phyloP scores from a whole-genome alignment of 768 basidiomycete genomes.

The Podaxis carcinomalis region DNA sequence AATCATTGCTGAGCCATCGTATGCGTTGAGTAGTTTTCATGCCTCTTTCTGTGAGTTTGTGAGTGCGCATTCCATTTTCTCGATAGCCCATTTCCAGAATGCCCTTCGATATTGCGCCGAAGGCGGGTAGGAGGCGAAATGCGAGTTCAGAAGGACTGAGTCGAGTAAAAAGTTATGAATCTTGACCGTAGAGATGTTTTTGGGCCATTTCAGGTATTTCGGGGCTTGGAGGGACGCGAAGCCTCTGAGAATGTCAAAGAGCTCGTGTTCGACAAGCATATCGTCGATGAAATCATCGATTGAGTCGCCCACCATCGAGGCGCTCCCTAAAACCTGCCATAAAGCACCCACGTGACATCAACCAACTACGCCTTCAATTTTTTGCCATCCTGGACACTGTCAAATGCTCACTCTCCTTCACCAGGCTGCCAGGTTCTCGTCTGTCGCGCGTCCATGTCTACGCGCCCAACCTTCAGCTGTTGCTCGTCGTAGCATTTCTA shows the following conservation, averaged over 20 bases:
- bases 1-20: background rate
- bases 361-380: slow-evolving; percentile 26
- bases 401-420: slow-evolving; percentile 33
- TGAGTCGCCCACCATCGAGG: background rate
- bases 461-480: slow-evolving; percentile 18
- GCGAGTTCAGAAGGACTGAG: slow-evolving; percentile 44
- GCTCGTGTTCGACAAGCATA: slow-evolving; percentile 12
- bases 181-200: slow-evolving; percentile 26
- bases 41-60: slow-evolving; percentile 41
- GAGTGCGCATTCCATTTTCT: slow-evolving; percentile 40
- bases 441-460: slow-evolving; percentile 23
- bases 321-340: slow-evolving; percentile 15
- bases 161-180: slow-evolving; percentile 55
- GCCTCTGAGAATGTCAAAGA: slow-evolving; percentile 42
- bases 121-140: slow-evolving; percentile 58
- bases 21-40: background rate
- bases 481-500: slow-evolving; percentile 23
- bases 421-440: slow-evolving; percentile 22
- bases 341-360: slow-evolving; percentile 26
- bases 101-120: slow-evolving; percentile 54
- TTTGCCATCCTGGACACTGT: slow-evolving; percentile 16
- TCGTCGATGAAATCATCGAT: background rate
- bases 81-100: slow-evolving; percentile 76
- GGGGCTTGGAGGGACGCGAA: slow-evolving; percentile 52
- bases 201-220: slow-evolving; percentile 37